Evolutionary conservation across 2,329 filamentous ascomycete species (phyloP).

Genomic region (Beauveria sp.): DNA sequence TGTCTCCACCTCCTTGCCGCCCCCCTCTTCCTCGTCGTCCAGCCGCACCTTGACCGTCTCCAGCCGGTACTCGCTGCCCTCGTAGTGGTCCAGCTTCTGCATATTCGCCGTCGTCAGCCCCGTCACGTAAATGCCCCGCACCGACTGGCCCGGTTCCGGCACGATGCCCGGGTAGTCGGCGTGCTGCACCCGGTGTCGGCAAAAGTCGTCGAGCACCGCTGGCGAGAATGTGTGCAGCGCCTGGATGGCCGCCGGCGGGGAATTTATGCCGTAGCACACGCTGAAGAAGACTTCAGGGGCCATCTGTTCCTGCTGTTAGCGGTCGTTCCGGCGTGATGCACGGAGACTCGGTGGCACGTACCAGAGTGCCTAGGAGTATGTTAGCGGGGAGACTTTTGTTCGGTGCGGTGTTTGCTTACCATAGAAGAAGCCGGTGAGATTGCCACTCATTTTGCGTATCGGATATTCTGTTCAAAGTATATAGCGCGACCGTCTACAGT

Average conservation of each 20-base stretch:
- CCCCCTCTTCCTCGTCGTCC: constrained; percentile 35
- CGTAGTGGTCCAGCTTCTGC: constrained; percentile 69
- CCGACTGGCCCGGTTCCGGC: constrained; percentile 44
- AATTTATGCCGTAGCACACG: constrained; percentile 61
- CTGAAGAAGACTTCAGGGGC: constrained; percentile 78
- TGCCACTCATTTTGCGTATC: constrained; percentile 30
- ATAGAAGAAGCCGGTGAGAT: constrained; percentile 49
- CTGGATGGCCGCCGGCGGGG: constrained; percentile 39
- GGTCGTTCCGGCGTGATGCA: not conserved
- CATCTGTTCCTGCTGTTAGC: constrained; percentile 45
- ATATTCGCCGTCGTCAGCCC: constrained; percentile 75
- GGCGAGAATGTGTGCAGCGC: constrained; percentile 59
- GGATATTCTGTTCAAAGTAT: not conserved
- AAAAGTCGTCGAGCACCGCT: constrained; percentile 67
- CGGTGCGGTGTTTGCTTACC: constrained; percentile 29
- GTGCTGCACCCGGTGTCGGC: constrained; percentile 57
- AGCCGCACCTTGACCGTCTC: constrained; percentile 41
- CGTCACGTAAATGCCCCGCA: constrained; percentile 68
- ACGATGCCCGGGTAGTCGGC: constrained; percentile 80
- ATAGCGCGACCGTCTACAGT: not conserved
- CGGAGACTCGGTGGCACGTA: constrained; percentile 14
- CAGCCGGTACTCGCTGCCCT: constrained; percentile 61
- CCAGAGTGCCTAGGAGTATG: constrained; percentile 26
- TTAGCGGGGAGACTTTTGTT: constrained; percentile 5
- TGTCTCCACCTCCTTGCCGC: not conserved